A percentile compares a stretch with the other conserved stretches of the same genome.
These are phyloP conservation scores for Stachybotrys chlorohalonatus DNA, from an alignment of 2,329 filamentous ascomycete genomes.

Conservation along the genomic window DNA sequence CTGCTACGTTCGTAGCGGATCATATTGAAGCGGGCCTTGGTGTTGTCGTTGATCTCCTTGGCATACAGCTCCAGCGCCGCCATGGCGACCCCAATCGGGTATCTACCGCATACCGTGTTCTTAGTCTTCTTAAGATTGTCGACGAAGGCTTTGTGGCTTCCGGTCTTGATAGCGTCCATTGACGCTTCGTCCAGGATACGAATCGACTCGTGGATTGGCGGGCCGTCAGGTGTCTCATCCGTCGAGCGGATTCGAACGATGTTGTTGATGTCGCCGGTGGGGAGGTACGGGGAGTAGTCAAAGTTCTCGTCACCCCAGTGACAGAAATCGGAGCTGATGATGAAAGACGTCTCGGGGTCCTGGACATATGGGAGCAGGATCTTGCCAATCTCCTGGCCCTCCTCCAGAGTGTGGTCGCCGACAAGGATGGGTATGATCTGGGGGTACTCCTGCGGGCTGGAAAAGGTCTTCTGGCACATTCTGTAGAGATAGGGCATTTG, in stretches of 20 bases:
- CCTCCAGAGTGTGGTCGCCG: constrained; percentile 55
- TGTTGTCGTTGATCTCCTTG: constrained; percentile 21
- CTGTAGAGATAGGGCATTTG: constrained; percentile 92
- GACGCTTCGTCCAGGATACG: constrained; percentile 68
- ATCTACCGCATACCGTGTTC: constrained; percentile 90
- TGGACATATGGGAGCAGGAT: constrained; percentile 70
- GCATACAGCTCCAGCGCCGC: constrained; percentile 66
- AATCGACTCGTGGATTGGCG: constrained; percentile 76
- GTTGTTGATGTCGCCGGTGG: constrained; percentile 26
- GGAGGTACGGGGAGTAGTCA: constrained; percentile 66
- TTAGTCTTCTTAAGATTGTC: constrained; percentile 60
- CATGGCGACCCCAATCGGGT: constrained; percentile 91
- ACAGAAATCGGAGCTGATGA: constrained; percentile 93
- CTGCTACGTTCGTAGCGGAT: constrained; percentile 88
- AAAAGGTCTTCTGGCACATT: constrained; percentile 46
- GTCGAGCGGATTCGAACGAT: constrained; percentile 27
- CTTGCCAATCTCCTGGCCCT: constrained; percentile 60
- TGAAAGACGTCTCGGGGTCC: constrained; percentile 69
- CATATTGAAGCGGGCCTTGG: constrained; percentile 59
- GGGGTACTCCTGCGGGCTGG: constrained; percentile 49
- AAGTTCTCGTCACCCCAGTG: constrained; percentile 83
- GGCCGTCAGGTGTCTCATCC: constrained; percentile 24
- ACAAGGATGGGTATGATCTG: constrained; percentile 78
- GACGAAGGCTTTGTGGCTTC: constrained; percentile 61
- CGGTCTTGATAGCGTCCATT: constrained; percentile 77